Evolutionary conservation across 2,329 filamentous ascomycete species (phyloP).

Genomic region (Cercospora sesami): DNA sequence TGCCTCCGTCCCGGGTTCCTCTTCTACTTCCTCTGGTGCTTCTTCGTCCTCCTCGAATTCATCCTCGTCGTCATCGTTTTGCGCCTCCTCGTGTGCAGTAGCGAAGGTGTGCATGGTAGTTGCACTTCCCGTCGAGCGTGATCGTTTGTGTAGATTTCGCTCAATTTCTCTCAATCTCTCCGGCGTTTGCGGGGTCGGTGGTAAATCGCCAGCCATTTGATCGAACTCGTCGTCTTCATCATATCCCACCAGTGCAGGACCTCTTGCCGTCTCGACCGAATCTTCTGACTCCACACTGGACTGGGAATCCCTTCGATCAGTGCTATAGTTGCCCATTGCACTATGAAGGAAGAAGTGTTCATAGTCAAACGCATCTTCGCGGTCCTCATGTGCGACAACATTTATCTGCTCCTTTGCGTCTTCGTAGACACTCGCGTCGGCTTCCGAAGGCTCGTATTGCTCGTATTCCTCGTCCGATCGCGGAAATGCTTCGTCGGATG

Average conservation of each 20-base stretch:
- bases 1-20: neutral
- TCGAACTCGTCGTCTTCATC: conserved; percentile 26
- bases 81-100: conserved; percentile 53
- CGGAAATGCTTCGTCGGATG: conserved; percentile 15
- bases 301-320: conserved; percentile 41
- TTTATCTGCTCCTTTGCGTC: conserved; percentile 41
- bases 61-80: conserved; percentile 39
- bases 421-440: conserved; percentile 45
- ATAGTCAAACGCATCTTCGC: conserved; percentile 93
- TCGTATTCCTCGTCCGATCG: conserved; percentile 2
- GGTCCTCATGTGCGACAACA: conserved; percentile 73
- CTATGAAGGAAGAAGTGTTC: conserved; percentile 94
- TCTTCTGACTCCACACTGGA: conserved; percentile 42
- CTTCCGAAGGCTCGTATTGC: conserved; percentile 24
- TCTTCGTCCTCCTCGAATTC: conserved; percentile 7
- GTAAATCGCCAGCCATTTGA: conserved; percentile 26
- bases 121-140: conserved; percentile 59
- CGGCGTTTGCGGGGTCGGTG: conserved; percentile 37
- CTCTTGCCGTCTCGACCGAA: conserved; percentile 54
- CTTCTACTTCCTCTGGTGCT: neutral
- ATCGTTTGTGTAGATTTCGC: conserved; percentile 45
- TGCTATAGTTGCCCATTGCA: conserved; percentile 75
- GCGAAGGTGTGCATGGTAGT: conserved; percentile 64
- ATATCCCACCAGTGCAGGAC: conserved; percentile 25
- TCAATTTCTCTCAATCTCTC: conserved; percentile 39